phyloP scores from a whole-genome alignment of 2,329 filamentous ascomycete species.

The Teratosphaeria gauchensis region DNA sequence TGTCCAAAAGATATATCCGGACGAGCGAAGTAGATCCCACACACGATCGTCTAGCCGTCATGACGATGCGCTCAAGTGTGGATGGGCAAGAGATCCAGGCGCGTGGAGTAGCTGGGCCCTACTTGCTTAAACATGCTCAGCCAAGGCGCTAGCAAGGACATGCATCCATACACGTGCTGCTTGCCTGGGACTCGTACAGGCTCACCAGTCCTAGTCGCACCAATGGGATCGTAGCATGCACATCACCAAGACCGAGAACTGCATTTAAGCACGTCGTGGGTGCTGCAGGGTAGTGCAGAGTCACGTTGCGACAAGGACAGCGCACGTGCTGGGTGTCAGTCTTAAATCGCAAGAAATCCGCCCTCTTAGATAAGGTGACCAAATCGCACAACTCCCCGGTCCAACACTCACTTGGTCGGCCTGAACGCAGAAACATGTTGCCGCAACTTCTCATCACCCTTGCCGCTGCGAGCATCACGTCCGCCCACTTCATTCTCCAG shows the following conservation, averaged over 20 bases:
- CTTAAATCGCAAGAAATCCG: background rate
- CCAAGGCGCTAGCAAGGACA: background rate
- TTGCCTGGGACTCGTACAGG: background rate
- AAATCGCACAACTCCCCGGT: background rate
- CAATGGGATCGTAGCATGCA: background rate
- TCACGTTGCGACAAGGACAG: background rate
- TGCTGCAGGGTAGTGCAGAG: background rate
- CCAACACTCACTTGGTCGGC: too few relatives aligned
- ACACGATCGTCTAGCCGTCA: background rate
- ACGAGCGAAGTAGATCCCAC: background rate
- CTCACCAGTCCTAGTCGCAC: background rate
- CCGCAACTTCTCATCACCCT: conserved; percentile 15
- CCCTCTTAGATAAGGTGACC: background rate
- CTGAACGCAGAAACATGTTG: conserved; percentile 10
- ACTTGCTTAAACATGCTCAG: conserved; percentile 8
- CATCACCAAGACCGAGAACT: background rate
- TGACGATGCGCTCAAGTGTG: background rate
- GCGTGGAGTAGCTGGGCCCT: background rate
- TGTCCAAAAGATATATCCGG: background rate
- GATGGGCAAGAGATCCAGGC: background rate
- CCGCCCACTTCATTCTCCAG: conserved; percentile 35
- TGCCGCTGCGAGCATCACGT: conserved; percentile 20
- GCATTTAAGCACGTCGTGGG: background rate
- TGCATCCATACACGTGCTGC: background rate
- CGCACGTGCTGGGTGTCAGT: background rate